Evolutionary conservation across 2,329 filamentous ascomycete genomes (phyloP), one percentile per base, ranked within the genome.

Genomic region (Septoria linicola): DNA sequence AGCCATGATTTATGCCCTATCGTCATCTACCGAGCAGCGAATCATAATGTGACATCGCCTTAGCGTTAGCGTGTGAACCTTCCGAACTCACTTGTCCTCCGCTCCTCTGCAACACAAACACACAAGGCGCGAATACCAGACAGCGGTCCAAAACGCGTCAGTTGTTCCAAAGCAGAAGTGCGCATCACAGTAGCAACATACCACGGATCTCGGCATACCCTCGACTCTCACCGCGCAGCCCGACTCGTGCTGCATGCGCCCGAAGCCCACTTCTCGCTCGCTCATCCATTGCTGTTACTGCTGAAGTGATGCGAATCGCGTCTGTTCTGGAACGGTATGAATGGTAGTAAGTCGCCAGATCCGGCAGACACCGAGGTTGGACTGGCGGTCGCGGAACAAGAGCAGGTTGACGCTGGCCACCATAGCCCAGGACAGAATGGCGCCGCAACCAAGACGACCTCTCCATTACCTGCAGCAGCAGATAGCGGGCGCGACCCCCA

Each of bases 311-410:
- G 54, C 41, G 50, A 50, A 32, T 30, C 41, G 30, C 32, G 19
- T 42, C 27, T n/a, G 47, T 16, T 25, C 11, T n/a, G 48, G 44
- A 51, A 36, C 55, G 61, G 58, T 47, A 66, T 66, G 63, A 63
- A 63, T 64, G 63, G 60, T 51, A 64, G 57, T 53, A 60, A 40
- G 47, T 60, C 59, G 37, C 63, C 62, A 56, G 57, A 54, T 36
- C 46, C 57, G 49, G 49, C 54, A 36, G 48, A 49, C 36, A 52
- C 51, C 34, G 44, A 55, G 55, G 54, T 52, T 49, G 51, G 49
- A 40, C 42, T 30, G 34, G 44, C 44, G 31, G 13, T 34, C 20
- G 20, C 13, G 44, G 19, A 21, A 11, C 20, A 27, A 20, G 14
- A 20, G 44, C 34, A 20, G 16, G 36, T 20, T 11, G 16, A 40